phyloP scores from a whole-genome alignment of 306 rosid genomes.

The Senna siamea region DNA sequence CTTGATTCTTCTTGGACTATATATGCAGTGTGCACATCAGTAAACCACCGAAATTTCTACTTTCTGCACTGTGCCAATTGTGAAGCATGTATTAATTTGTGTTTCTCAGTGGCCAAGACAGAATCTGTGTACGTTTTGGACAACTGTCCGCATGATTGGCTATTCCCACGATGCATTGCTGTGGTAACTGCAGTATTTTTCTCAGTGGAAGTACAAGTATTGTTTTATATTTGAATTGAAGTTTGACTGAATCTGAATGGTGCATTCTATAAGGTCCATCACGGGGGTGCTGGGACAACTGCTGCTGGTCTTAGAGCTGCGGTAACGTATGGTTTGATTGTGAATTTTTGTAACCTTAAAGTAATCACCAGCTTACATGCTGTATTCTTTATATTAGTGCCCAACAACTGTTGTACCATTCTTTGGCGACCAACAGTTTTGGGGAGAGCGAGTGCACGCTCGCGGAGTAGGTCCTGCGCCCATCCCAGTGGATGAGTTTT shows the following conservation, averaged over 20 bases:
- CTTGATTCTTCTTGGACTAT: slow-evolving; percentile 38
- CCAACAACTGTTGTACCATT: slow-evolving; percentile 93
- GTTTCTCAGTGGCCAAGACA: slow-evolving; percentile 65
- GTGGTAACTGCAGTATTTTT: slow-evolving; percentile 63
- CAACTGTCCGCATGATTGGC: slow-evolving; percentile 98
- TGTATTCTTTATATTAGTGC: slow-evolving; percentile 55
- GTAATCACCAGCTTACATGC: slow-evolving; percentile 22
- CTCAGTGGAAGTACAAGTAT: slow-evolving; percentile 6
- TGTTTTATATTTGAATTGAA: slow-evolving; percentile 22
- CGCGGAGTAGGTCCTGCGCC: slow-evolving; percentile 93
- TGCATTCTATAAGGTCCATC: slow-evolving; percentile 71
- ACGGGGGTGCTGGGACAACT: slow-evolving; percentile 98
- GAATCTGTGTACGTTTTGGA: slow-evolving; percentile 75
- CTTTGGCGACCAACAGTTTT: slow-evolving; percentile 93
- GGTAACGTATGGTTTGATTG: slow-evolving; percentile 46
- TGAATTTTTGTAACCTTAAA: slow-evolving; percentile 1
- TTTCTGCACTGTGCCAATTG: slow-evolving; percentile 22
- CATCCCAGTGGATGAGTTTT: slow-evolving; percentile 70
- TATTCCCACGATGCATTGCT: slow-evolving; percentile 77
- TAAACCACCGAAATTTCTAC: slow-evolving; percentile 1
- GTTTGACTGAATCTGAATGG: slow-evolving; percentile 30
- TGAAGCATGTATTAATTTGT: slow-evolving; percentile 47
- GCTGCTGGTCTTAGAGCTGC: slow-evolving; percentile 98
- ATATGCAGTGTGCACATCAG: slow-evolving; percentile 1
- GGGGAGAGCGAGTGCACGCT: slow-evolving; percentile 93